These are phyloP conservation scores for Neonectria punicea DNA, from an alignment of 2,329 filamentous ascomycete genomes.

Conservation along the genomic window DNA sequence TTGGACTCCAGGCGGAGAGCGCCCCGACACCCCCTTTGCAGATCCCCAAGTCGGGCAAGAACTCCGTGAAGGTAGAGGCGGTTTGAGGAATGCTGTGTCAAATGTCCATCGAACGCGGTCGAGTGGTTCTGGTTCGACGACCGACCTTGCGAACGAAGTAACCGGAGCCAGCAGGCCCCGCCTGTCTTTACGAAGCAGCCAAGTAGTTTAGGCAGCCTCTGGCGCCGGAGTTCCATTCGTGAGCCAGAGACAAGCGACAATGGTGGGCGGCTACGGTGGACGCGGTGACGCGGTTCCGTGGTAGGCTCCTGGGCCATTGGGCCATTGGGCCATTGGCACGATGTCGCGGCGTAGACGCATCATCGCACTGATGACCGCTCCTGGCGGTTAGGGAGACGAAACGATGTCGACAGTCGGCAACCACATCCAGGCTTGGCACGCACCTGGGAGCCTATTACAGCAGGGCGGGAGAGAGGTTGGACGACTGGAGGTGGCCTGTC, in stretches of 20 bases:
- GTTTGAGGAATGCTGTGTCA: constrained; percentile 10
- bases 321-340: neutral
- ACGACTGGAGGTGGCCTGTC: neutral
- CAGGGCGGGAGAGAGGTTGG: neutral
- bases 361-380: constrained; percentile 44
- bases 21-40: constrained; percentile 3
- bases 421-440: constrained; percentile 28
- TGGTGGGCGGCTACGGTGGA: constrained; percentile 31
- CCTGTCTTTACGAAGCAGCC: neutral
- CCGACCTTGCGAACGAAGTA: neutral
- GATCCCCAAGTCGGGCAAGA: constrained; percentile 10
- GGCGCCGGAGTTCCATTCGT: constrained; percentile 5
- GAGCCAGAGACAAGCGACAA: constrained; percentile 6
- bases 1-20: constrained; percentile 11
- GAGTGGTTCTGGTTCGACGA: constrained; percentile 8
- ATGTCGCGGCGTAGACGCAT: constrained; percentile 4
- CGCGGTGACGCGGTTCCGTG: constrained; percentile 32
- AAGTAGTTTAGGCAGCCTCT: constrained; percentile 13
- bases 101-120: neutral
- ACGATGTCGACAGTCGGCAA: neutral
- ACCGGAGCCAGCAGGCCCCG: neutral
- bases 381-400: constrained; percentile 22
- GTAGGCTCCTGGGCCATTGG: neutral
- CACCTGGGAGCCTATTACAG: constrained; percentile 10
- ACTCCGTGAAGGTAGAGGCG: neutral